Conservation (phyloP, 768 basidiomycete species). For the Mycena filopes region DNA sequence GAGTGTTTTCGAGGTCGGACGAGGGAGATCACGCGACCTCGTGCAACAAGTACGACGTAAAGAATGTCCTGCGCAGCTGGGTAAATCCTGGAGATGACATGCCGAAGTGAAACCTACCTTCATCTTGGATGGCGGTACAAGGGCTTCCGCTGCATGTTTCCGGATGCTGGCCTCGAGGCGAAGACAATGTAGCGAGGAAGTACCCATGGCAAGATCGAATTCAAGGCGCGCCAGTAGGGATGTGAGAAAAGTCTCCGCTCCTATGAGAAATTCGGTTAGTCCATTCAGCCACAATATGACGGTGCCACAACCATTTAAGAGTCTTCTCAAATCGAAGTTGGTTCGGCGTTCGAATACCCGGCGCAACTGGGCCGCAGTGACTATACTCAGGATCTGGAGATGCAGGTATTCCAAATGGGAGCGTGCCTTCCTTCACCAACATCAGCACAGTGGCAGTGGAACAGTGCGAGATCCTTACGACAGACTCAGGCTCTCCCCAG, state of each 20-base stretch:
- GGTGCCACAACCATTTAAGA: constrained; percentile 65
- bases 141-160: constrained; percentile 78
- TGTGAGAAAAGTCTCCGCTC: constrained; percentile 83
- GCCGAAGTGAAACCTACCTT: constrained; percentile 59
- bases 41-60: constrained; percentile 88
- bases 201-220: constrained; percentile 83
- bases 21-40: constrained; percentile 83
- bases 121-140: constrained; percentile 85
- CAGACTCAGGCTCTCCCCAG: constrained; percentile 96
- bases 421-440: constrained; percentile 82
- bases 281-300: not conserved
- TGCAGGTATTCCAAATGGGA: constrained; percentile 96
- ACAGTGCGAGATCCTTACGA: constrained; percentile 64
- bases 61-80: constrained; percentile 76
- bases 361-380: constrained; percentile 85
- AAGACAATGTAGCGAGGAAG: constrained; percentile 84
- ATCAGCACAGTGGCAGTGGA: constrained; percentile 38
- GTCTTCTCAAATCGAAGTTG: constrained; percentile 89
- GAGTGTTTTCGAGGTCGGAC: constrained; percentile 93
- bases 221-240: constrained; percentile 79
- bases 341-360: constrained; percentile 89
- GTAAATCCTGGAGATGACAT: not conserved
- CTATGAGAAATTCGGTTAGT: constrained; percentile 48
- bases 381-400: constrained; percentile 90
- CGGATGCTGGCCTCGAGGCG: constrained; percentile 77